These are phyloP conservation scores for Platanthera zijinensis DNA, from an alignment of 106 monocot genomes.

Conservation along the genomic window DNA sequence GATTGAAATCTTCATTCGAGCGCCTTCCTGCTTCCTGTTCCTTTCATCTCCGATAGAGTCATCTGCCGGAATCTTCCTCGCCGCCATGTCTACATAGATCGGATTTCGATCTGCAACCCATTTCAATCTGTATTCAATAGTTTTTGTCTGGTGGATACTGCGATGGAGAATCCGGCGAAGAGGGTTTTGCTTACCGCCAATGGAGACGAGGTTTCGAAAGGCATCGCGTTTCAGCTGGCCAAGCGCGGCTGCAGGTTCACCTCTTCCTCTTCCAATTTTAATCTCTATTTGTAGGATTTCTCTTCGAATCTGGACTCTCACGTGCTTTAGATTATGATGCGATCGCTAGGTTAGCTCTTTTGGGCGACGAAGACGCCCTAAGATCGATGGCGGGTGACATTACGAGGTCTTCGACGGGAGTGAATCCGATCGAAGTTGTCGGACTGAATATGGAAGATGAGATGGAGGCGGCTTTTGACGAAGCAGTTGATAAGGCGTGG, in stretches of 20 bases:
- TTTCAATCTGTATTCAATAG: neutral
- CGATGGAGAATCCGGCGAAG: conserved; percentile 4
- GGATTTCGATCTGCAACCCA: neutral
- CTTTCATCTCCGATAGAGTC: neutral
- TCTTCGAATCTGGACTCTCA: neutral
- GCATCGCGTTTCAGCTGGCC: conserved; percentile 2
- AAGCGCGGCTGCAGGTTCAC: neutral
- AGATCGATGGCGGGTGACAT: conserved; percentile 31
- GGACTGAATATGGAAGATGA: conserved; percentile 62
- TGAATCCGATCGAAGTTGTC: conserved; percentile 43
- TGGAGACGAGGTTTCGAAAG: neutral
- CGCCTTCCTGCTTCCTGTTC: neutral
- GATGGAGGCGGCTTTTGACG: conserved; percentile 52
- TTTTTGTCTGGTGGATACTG: neutral
- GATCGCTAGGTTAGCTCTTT: conserved; percentile 54
- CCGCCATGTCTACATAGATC: neutral
- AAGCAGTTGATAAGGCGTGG: conserved; percentile 63
- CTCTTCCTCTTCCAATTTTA: neutral
- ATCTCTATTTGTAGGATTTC: too few relatives aligned
- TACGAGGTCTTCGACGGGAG: conserved; percentile 22
- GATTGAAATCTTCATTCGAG: neutral
- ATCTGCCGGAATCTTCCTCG: neutral
- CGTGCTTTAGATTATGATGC: neutral
- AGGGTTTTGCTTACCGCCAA: conserved; percentile 5
- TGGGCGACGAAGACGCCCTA: conserved; percentile 62